phyloP scores from a whole-genome alignment of 176 grass and related monocot species.

The Phyllostachys edulis region DNA sequence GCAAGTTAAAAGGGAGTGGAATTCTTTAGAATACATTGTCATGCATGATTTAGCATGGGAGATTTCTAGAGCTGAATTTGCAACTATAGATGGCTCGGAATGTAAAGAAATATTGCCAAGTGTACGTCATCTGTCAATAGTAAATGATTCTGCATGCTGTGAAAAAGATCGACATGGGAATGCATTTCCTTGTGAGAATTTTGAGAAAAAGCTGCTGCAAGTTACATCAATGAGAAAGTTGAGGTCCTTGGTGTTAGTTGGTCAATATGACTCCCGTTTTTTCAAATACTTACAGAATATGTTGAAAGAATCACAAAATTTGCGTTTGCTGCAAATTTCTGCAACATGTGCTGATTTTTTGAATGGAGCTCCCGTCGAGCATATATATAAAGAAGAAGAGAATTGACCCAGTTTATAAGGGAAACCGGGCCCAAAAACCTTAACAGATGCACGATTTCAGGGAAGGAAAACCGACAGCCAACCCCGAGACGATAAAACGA shows the following conservation, averaged over 20 bases:
- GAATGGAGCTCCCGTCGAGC: too few species aligned
- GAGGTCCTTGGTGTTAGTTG: constrained; percentile 50
- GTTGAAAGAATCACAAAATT: too few species aligned
- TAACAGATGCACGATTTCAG: too few species aligned
- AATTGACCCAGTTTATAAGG: too few species aligned
- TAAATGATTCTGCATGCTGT: constrained; percentile 21
- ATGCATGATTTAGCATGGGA: constrained; percentile 47
- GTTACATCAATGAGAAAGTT: constrained; percentile 23
- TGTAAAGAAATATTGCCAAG: constrained; percentile 6
- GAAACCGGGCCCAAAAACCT: too few species aligned
- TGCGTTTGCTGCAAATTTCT: too few species aligned
- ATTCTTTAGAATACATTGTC: too few species aligned
- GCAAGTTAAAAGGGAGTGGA: constrained; percentile 17
- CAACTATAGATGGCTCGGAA: background rate
- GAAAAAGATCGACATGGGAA: background rate
- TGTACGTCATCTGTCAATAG: constrained; percentile 39
- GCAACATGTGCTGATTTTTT: too few species aligned
- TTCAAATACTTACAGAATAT: too few species aligned
- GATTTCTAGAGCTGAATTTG: constrained; percentile 25
- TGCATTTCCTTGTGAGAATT: background rate
- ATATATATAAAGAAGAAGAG: too few species aligned
- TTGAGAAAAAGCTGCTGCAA: constrained; percentile 10
- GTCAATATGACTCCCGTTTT: background rate
- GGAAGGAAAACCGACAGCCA: too few species aligned
- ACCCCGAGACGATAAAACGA: too few species aligned